phyloP scores from a whole-genome alignment of 495 filamentous ascomycete genomes.

The Penicillium antarcticum region DNA sequence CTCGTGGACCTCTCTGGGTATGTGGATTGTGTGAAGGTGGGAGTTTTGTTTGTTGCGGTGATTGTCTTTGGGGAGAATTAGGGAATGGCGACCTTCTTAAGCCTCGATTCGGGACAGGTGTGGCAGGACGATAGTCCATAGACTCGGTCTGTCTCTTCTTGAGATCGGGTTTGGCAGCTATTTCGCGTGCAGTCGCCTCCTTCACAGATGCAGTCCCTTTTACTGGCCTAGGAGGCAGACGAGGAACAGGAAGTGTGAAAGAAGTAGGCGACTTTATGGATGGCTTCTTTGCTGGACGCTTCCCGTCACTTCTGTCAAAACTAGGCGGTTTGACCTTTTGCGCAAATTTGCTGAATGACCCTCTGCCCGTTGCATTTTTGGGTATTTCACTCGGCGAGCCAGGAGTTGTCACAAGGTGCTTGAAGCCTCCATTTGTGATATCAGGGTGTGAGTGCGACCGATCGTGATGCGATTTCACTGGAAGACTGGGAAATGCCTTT shows the following conservation, averaged over 20 bases:
- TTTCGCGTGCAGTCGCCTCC: slow-evolving; percentile 19
- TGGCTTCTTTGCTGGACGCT: slow-evolving; percentile 19
- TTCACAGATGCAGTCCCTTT: slow-evolving; percentile 21
- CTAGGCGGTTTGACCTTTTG: slow-evolving; percentile 32
- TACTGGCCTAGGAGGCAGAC: slow-evolving; percentile 9
- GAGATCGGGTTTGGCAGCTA: slow-evolving; percentile 3
- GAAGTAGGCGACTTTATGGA: slow-evolving; percentile 14
- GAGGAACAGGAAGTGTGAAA: slow-evolving; percentile 4
- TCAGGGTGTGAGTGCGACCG: slow-evolving; percentile 1
- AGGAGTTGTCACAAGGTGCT: not conserved
- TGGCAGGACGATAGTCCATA: slow-evolving; percentile 10
- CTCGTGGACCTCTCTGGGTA: slow-evolving; percentile 27
- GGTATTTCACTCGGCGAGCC: slow-evolving; percentile 4
- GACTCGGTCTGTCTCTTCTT: slow-evolving; percentile 13
- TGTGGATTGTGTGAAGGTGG: slow-evolving; percentile 17
- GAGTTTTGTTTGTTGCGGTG: slow-evolving; percentile 18
- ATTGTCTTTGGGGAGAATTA: slow-evolving; percentile 17
- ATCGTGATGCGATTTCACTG: not conserved
- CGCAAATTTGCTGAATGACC: slow-evolving; percentile 31
- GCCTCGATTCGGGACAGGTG: slow-evolving; percentile 33
- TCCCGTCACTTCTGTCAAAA: slow-evolving; percentile 27
- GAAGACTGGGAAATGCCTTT: not conserved
- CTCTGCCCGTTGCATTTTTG: slow-evolving; percentile 23
- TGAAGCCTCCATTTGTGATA: not conserved
- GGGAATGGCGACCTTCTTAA: slow-evolving; percentile 41